phyloP scores from a whole-genome alignment of 208 protist species.

The Trypanosoma platydactyli region DNA sequence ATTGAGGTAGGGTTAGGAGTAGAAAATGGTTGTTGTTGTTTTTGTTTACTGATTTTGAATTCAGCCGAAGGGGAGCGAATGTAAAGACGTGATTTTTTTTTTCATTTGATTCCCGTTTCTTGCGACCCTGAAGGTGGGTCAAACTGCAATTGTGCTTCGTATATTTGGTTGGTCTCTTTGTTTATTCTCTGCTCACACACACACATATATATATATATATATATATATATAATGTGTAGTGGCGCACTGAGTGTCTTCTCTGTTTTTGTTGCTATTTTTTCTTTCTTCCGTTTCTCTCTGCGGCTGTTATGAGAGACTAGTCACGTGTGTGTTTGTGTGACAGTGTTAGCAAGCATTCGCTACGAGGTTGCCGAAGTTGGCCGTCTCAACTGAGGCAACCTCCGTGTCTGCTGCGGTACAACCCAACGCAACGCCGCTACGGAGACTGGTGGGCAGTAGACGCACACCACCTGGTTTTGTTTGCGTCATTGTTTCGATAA shows the following conservation, averaged over 20 bases:
- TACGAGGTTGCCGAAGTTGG: too few relatives aligned
- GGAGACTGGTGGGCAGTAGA: too few relatives aligned
- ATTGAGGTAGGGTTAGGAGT: too few relatives aligned
- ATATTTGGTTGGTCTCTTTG: neutral
- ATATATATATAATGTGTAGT: neutral
- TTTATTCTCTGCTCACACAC: neutral
- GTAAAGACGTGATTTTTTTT: neutral
- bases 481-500: too few relatives aligned
- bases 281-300: slow-evolving; percentile 1
- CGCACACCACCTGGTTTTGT: too few relatives aligned
- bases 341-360: too few relatives aligned
- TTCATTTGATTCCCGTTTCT: neutral
- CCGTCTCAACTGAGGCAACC: too few relatives aligned
- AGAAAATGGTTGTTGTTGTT: too few relatives aligned
- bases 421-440: too few relatives aligned
- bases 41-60: neutral
- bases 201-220: neutral
- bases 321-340: neutral
- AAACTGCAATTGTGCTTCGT: too few relatives aligned
- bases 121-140: neutral
- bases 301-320: neutral
- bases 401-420: too few relatives aligned
- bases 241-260: slow-evolving; percentile 4
- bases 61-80: neutral
- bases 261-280: slow-evolving; percentile 1